Evolutionary conservation across 306 rosid genomes (phyloP).

Genomic region (Cicer cuneatum): DNA sequence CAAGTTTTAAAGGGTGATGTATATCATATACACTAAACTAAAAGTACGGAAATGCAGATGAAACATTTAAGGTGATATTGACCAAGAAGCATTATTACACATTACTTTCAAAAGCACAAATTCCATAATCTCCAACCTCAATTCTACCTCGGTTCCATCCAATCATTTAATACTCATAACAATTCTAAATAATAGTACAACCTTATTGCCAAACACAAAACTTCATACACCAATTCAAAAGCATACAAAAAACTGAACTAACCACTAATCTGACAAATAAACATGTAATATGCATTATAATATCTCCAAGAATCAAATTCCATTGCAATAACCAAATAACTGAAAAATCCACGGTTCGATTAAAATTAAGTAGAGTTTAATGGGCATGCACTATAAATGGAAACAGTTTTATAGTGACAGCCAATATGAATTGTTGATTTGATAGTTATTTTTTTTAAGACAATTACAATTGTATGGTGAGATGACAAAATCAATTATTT

Average conservation of each 20-base stretch:
- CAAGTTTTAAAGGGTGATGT: not conserved
- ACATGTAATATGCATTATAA: not conserved
- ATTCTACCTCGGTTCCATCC: constrained; percentile 2
- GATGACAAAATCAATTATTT: too few species aligned
- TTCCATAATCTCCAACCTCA: not conserved
- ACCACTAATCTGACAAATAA: constrained; percentile 7
- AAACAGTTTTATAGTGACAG: too few species aligned
- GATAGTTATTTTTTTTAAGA: too few species aligned
- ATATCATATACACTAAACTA: constrained; percentile 19
- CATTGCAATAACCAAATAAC: not conserved
- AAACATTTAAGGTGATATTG: not conserved
- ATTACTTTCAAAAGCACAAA: not conserved
- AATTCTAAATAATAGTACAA: not conserved
- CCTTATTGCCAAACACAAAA: not conserved
- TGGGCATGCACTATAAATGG: too few species aligned
- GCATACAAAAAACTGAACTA: constrained; percentile 22
- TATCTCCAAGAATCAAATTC: not conserved
- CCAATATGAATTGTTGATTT: too few species aligned
- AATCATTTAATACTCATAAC: not conserved
- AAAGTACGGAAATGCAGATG: not conserved
- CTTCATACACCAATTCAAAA: constrained; percentile 6
- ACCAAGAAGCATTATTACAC: not conserved
- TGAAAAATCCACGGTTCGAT: not conserved
- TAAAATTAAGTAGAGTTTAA: not conserved
- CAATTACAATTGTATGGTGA: too few species aligned